Base-by-base conservation (phyloP, 306 rosid genomes). In the Ziziphus jujuba region DNA sequence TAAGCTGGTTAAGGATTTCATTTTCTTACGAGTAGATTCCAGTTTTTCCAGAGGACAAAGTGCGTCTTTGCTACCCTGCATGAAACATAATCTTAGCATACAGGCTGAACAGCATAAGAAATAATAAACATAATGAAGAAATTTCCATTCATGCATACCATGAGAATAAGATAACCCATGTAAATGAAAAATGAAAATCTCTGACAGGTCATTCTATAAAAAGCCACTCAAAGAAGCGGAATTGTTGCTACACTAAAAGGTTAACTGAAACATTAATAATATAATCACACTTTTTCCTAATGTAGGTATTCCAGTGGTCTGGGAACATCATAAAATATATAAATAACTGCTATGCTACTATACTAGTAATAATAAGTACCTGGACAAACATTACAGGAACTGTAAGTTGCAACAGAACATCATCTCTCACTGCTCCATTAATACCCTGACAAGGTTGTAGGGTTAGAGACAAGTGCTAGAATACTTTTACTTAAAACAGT, bases 351-450 rank as follows among this genome's bases (percentile, higher is more conserved):
- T 50, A 50, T 20, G 20, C 55, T 5, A 60, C 9, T 5, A 17
- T 24, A 2, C 16, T 66, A 9, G 47, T 49, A 61, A 14, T 28
- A 54, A 50, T 56, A 70, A 56, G 62, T 75, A 92, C 98, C 96
- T 87, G 96, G 14, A 92, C 95, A 78, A 92, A 89, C 84, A 92
- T 87, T 75, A 84, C 79, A 48, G 98, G 97, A 78, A 83, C 75
- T 13, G 78, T 70, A 57, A 89, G 85, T 74, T 78, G 79, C 73
- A 89, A 73, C 31, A 92, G 78, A 22, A 79, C 80, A 75, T 82
- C 93, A 79, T 89, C 98, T 78, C 95, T 81, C 61, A 89, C 70
- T 0, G 78, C 88, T 69, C 98, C 93, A 74, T 79, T 85, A 48
- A 75, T 75, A 43, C 96, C 98, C 98, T 89, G 90, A 40, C 77